Evolutionary conservation across 2,329 filamentous ascomycete genomes (phyloP), one percentile per base, ranked within the genome.

Genomic region (Arthrinium puccinioides): DNA sequence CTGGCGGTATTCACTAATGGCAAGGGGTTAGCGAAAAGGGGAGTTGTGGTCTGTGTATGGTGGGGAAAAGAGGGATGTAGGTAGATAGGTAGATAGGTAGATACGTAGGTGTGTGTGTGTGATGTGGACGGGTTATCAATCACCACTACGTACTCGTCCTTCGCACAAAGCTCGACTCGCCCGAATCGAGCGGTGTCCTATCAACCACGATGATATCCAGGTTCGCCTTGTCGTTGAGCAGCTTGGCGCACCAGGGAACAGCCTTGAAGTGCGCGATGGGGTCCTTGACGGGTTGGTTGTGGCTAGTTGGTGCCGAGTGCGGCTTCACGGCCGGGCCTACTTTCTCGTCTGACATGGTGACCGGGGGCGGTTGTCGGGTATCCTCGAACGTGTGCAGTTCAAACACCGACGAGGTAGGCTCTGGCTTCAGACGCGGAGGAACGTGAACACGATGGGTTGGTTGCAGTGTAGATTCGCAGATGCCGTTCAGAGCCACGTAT

Each of bases 201-300:
- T 54, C 51, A 13, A 51, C 49, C 15, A 52, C 45, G 9, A 39
- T 14, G 32, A 48, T 32, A 13, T 47, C 21, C 21, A 54, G 25
- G 26, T 48, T 43, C 23, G 42, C 39, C 33, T 43, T 48, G 36
- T 46, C 38, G 4, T 41, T 15, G 13, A 57, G 45, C n/a, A 51
- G 44, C n/a, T 32, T 32, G 8, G 43, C 40, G 38, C 52, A 57
- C 51, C 54, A 55, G 2, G 50, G 51, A 19, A 57, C 51, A 32
- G 49, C 37, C 15, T 44, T 35, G 49, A 56, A 54, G 40, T 55
- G 50, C 26, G 44, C 44, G 26, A 53, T 13, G 5, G 53, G 52
- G 43, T 52, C 47, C 14, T 48, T 19, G 14, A 49, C 41, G 9
- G 43, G 24, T 25, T 54, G 50, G 42, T 47, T 45, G 44, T 49